A percentile compares a stretch with the other conserved stretches of the same genome.
These are phyloP conservation scores for Aspergillus indologenus DNA, from an alignment of 495 filamentous ascomycete species.

Conservation along the genomic window DNA sequence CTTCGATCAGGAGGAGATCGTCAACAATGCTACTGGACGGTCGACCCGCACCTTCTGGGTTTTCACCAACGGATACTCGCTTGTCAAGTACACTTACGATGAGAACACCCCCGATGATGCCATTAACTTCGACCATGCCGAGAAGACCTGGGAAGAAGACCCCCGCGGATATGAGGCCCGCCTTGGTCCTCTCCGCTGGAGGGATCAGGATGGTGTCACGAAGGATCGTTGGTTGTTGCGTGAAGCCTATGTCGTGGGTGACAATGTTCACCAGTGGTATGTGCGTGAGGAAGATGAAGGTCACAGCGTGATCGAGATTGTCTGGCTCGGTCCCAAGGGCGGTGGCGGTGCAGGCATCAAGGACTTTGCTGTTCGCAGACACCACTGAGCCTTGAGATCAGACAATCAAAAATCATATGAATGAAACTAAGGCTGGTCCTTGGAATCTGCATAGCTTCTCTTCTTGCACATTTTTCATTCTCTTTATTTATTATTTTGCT, in stretches of 20 bases:
- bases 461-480: conserved; percentile 41
- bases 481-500: conserved; percentile 16
- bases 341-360: conserved; percentile 40
- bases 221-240: conserved; percentile 47
- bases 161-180: conserved; percentile 48
- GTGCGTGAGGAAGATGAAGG: conserved; percentile 45
- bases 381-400: conserved; percentile 8
- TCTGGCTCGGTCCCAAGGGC: conserved; percentile 48
- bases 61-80: conserved; percentile 61
- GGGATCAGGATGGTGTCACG: conserved; percentile 39
- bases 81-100: conserved; percentile 53
- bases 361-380: conserved; percentile 22
- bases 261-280: conserved; percentile 49
- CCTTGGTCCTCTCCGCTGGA: conserved; percentile 50
- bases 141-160: conserved; percentile 61
- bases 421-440: conserved; percentile 28
- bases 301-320: conserved; percentile 48
- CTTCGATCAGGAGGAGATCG: conserved; percentile 51
- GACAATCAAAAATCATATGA: conserved; percentile 17
- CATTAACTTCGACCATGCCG: conserved; percentile 54
- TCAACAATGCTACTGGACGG: conserved; percentile 39
- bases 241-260: conserved; percentile 42
- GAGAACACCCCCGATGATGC: conserved; percentile 40
- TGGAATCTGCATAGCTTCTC: conserved; percentile 23
- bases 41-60: conserved; percentile 49